Percentiles rank a stretch among this genome's conserved stretches.
phyloP scores from a whole-genome alignment of 2,329 filamentous ascomycete genomes.

The Monilinia laxa region DNA sequence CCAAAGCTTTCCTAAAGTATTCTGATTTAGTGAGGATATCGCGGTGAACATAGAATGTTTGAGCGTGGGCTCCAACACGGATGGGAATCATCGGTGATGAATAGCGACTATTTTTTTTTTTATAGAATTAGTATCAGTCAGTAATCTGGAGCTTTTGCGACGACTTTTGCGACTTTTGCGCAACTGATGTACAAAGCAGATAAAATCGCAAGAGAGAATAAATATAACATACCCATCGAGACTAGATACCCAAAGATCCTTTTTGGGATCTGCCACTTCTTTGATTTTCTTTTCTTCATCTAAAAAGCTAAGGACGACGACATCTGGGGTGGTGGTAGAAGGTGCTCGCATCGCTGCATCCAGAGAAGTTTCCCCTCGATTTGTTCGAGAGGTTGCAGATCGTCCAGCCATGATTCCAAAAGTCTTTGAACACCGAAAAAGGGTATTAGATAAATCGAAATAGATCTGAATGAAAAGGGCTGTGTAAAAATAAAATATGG shows the following conservation, averaged over 20 bases:
- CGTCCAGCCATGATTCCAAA: constrained; percentile 10
- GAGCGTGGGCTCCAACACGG: constrained; percentile 47
- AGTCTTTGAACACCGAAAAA: neutral
- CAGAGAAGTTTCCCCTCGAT: constrained; percentile 37
- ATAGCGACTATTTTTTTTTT: constrained; percentile 43
- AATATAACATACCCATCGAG: constrained; percentile 46
- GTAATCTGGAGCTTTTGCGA: neutral
- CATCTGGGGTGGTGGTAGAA: constrained; percentile 42
- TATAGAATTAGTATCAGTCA: constrained; percentile 5
- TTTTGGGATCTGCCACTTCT: constrained; percentile 44
- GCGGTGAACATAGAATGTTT: constrained; percentile 51
- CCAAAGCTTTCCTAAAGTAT: constrained; percentile 52
- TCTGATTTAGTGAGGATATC: constrained; percentile 48
- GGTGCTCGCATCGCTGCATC: constrained; percentile 46
- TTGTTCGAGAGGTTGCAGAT: neutral
- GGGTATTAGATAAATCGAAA: neutral
- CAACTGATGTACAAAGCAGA: constrained; percentile 1
- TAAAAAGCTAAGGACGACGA: constrained; percentile 44
- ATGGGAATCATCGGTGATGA: constrained; percentile 48
- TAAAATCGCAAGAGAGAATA: constrained; percentile 4
- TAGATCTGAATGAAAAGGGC: neutral
- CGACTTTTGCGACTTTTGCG: neutral
- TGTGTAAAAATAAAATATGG: neutral
- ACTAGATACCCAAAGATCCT: constrained; percentile 52
- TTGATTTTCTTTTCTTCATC: constrained; percentile 40